phyloP scores from a whole-genome alignment of 2,329 filamentous ascomycete genomes.

The Beauveria australis region DNA sequence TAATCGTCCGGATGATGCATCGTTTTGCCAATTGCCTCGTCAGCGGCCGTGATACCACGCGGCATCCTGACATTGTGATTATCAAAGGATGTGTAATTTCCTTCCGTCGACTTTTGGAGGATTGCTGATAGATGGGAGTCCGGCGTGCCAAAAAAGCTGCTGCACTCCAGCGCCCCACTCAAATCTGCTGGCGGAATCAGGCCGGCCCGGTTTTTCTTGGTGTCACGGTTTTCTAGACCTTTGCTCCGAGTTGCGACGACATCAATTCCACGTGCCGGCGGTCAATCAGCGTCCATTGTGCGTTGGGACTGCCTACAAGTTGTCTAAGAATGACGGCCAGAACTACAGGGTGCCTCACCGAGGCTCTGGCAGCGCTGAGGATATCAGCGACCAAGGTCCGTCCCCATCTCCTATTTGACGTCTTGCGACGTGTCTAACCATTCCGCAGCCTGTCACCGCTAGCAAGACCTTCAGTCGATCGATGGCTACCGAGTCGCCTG shows the following conservation, averaged over 20 bases:
- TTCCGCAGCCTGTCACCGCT: slow-evolving; percentile 24
- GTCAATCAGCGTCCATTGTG: not conserved
- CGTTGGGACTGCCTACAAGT: not conserved
- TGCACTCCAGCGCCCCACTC: slow-evolving; percentile 20
- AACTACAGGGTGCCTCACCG: slow-evolving; percentile 40
- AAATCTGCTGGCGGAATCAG: slow-evolving; percentile 21
- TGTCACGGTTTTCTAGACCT: slow-evolving; percentile 20
- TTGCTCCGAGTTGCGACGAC: not conserved
- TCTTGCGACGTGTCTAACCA: slow-evolving; percentile 23
- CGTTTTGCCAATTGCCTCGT: slow-evolving; percentile 41
- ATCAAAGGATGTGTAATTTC: slow-evolving; percentile 8
- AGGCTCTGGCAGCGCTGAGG: slow-evolving; percentile 44
- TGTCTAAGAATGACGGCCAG: slow-evolving; percentile 34
- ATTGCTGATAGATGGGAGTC: slow-evolving; percentile 10
- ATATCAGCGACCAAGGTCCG: slow-evolving; percentile 34
- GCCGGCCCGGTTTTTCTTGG: slow-evolving; percentile 18
- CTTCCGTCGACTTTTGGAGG: slow-evolving; percentile 6
- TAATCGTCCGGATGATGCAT: slow-evolving; percentile 29
- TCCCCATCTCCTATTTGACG: slow-evolving; percentile 7
- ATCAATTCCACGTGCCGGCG: not conserved
- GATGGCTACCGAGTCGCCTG: slow-evolving; percentile 46
- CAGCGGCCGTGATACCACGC: slow-evolving; percentile 50
- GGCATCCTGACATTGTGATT: slow-evolving; percentile 48
- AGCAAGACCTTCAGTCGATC: slow-evolving; percentile 40
- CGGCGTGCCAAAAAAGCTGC: slow-evolving; percentile 21